Base-by-base conservation (phyloP, 2,329 filamentous ascomycete species). In the Plenodomus biglobosus region DNA sequence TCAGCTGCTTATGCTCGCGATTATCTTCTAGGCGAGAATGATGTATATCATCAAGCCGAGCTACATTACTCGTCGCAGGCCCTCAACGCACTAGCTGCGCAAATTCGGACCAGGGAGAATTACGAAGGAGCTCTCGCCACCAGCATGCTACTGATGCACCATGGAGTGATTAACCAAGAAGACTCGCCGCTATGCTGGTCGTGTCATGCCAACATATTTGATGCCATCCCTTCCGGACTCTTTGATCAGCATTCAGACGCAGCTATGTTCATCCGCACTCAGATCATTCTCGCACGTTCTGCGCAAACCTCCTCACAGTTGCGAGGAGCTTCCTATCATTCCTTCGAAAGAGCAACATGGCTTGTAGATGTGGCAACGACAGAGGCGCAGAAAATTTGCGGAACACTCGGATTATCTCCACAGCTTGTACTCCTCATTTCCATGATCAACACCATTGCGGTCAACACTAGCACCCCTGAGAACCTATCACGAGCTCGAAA, bases 141-240 rank as follows among this genome's bases (percentile, higher is more conserved):
- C 3, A 65, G 65, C 42, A 69, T 69, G 66, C 51, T 69, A 21
- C 52, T 69, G 2, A 64, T 69, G 62, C 66, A 69, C 24, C 63
- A 68, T 19, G 59, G 61, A 34, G 58, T 56, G 11, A 48, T 69
- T 34, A 66, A 65, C 44, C 56, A 55, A 8, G 53, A 64, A 8
- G 63, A 68, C 1, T 58, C 59, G 4, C 53, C 50, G n/a, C 37
- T 68, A 2, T 68, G 66, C 51, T 69, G 66, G 66, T 68, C 64
- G 2, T 59, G 56, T 37, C 66, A 69, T 20, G 64, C 66, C 38
- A 68, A 68, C 27, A 54, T 69, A 24, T 65, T 68, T 46, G 61
- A 69, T 40, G 59, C 57, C 4, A 65, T 66, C 7, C 65, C 66
- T 6, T 32, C 48, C 6, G 52, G 56, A 8, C 47, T 52, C 38